phyloP scores from a whole-genome alignment of 2,329 filamentous ascomycete genomes.

The Colletotrichum costaricense region DNA sequence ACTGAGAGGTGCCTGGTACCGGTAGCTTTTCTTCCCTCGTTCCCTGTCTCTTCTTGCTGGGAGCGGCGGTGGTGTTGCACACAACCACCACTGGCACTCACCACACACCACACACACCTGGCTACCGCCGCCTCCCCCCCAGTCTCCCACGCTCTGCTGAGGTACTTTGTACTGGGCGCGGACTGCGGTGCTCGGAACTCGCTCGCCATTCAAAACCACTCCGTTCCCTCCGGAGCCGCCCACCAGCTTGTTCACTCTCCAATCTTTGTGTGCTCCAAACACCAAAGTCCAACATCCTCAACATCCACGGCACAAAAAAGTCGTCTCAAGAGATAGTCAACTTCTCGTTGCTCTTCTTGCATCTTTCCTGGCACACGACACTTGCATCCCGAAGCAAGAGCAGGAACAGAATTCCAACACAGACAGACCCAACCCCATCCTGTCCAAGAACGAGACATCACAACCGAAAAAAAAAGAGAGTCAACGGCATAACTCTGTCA shows the following conservation, averaged over 20 bases:
- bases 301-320: background rate
- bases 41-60: conserved; percentile 14
- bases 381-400: conserved; percentile 10
- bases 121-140: background rate
- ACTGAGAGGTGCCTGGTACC: conserved; percentile 18
- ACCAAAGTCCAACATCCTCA: conserved; percentile 28
- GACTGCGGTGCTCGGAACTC: conserved; percentile 18
- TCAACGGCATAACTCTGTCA: conserved; percentile 10
- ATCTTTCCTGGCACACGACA: conserved; percentile 1
- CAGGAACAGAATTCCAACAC: background rate
- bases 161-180: background rate
- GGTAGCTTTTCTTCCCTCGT: conserved; percentile 25
- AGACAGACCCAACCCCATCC: background rate
- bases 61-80: conserved; percentile 7
- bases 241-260: conserved; percentile 18
- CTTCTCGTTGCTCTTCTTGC: background rate
- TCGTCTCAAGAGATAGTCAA: background rate
- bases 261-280: conserved; percentile 36
- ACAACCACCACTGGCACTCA: background rate
- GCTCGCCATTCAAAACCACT: conserved; percentile 36
- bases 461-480: conserved; percentile 2
- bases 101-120: background rate
- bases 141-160: background rate
- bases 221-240: conserved; percentile 35
- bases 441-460: background rate